Conservation (phyloP, 2,329 filamentous ascomycete species). For the Drechmeria coniospora region DNA sequence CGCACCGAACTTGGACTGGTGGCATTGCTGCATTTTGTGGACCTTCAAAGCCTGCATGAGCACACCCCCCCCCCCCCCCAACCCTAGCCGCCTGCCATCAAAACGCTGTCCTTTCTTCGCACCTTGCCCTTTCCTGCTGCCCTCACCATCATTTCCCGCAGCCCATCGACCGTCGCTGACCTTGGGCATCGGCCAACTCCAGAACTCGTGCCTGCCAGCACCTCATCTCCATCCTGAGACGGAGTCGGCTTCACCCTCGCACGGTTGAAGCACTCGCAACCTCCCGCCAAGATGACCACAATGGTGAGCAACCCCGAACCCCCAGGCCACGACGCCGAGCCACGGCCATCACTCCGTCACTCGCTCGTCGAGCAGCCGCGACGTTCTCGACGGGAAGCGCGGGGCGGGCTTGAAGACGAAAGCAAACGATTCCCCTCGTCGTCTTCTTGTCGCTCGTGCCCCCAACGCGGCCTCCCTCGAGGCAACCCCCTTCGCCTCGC, state of each 20-base stretch:
- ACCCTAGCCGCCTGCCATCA: slow-evolving; percentile 1
- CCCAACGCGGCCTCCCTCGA: no score
- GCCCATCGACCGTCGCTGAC: background rate
- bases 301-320: slow-evolving; percentile 25
- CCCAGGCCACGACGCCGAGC: no score
- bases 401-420: no score
- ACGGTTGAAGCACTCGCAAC: slow-evolving; percentile 8
- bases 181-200: background rate
- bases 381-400: no score
- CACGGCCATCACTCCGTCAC: no score
- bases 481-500: no score
- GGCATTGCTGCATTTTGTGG: slow-evolving; percentile 5
- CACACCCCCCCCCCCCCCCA: background rate
- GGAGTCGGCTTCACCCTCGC: slow-evolving; percentile 6
- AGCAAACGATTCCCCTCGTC: no score
- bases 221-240: no score
- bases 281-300: slow-evolving; percentile 29
- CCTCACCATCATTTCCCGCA: background rate
- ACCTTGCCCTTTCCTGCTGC: background rate
- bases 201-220: no score
- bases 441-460: no score
- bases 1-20: slow-evolving; percentile 7
- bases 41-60: slow-evolving; percentile 4
- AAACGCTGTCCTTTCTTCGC: background rate
- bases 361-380: no score